Evolutionary conservation across 495 filamentous ascomycete genomes (phyloP), one percentile per base, ranked within the genome.

Genomic region (Jackrogersella minutella): DNA sequence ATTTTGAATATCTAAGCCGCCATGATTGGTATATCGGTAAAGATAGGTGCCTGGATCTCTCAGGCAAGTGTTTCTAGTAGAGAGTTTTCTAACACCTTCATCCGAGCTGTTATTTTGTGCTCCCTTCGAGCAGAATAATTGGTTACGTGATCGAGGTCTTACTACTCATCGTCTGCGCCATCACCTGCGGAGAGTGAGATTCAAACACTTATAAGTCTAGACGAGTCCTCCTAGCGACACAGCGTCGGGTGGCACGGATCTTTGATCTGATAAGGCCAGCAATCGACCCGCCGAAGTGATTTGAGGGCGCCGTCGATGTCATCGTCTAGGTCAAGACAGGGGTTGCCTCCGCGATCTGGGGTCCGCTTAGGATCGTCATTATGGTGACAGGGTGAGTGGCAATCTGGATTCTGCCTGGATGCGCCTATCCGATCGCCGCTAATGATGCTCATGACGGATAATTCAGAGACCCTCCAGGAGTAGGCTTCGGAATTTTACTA

Each of bases 271-370:
- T 68, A 14, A 55, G n/a, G 16, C 65, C 65, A 9, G 59, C 58
- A n/a, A 63, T 68, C 13, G 65, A 59, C 33, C 59, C 60, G 1
- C 41, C 62, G 4, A 68, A 64, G 16, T 40, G 59, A 16, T 68
- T 68, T n/a, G 60, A 68, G 41, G 44, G 59, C 54, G 65, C 65
- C 14, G 50, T 68, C 24, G 65, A 68, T 55, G 65, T 68, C 40
- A 46, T 68, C 41, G 65, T 68, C 16, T 60, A 64, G 40, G 59
- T 68, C 49, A 68, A 68, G 9, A 60, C 65, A 16, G 65, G 65
- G 9, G 64, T 68, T 28, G 65, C 65, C 11, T 68, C 65, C 14
- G 59, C 65, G 5, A 68, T 68, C 1, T 68, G 65, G 65, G 65
- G 65, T 0, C 65, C 65, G 30, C 59, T 68, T 7, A 64, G 41